Evolutionary conservation across 2,329 filamentous ascomycete genomes (phyloP).

Genomic region (Aureobasidium leucospermi): DNA sequence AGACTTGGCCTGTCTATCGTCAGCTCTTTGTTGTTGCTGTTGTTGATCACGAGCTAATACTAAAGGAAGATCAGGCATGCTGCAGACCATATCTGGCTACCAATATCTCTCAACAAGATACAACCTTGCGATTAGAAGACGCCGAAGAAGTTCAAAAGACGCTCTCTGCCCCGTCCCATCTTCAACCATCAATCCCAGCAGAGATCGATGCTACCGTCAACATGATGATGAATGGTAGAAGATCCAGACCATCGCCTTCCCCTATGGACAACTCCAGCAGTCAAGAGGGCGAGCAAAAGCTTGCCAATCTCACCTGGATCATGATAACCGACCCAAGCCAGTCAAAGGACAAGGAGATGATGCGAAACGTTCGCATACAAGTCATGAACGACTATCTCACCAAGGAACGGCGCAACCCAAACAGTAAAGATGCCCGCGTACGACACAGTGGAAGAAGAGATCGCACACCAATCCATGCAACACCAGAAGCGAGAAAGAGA

Average conservation of each 20-base stretch:
- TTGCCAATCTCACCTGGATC: conserved; percentile 20
- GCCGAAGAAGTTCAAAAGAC: neutral
- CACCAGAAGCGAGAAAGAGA: neutral
- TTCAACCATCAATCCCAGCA: neutral
- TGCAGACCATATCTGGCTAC: neutral
- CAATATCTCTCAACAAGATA: neutral
- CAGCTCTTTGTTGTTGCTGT: neutral
- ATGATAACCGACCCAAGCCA: conserved; percentile 23
- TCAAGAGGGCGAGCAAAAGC: neutral
- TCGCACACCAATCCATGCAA: neutral
- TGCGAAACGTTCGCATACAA: conserved; percentile 24
- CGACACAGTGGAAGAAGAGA: neutral
- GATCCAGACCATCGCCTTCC: neutral
- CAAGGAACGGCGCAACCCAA: conserved; percentile 23
- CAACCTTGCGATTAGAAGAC: neutral
- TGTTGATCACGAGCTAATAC: neutral
- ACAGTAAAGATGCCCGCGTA: conserved; percentile 21
- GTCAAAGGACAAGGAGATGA: conserved; percentile 22
- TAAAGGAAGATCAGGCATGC: neutral
- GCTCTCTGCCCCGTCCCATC: neutral
- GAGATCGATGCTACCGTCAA: neutral
- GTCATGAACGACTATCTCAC: conserved; percentile 28
- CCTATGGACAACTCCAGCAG: neutral
- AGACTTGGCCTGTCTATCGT: neutral
- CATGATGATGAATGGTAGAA: neutral